Percentiles rank a stretch among this genome's conserved stretches.
Conservation (phyloP, 2,329 filamentous ascomycete genomes). For the Phyllosticta citribraziliensis region DNA sequence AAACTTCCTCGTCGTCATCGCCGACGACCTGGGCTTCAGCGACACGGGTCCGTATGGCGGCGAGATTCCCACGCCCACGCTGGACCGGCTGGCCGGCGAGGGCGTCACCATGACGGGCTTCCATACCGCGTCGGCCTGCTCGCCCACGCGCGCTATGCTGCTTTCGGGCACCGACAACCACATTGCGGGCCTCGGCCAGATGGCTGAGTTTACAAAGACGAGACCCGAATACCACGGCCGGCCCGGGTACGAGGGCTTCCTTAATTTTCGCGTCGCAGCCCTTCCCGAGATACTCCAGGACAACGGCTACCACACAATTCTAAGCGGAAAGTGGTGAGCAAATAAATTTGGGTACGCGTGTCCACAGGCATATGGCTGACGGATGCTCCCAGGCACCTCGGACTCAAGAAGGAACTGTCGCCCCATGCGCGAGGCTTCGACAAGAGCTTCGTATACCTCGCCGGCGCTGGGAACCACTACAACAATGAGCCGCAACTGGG, state of each 20-base stretch:
- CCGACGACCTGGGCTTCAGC: constrained; percentile 15
- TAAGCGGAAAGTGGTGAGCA: constrained; percentile 5
- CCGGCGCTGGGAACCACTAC: constrained; percentile 8
- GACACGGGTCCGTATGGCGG: constrained; percentile 11
- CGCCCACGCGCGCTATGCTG: constrained; percentile 13
- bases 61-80: constrained; percentile 11
- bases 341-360: rapidly evolving
- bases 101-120: constrained; percentile 9
- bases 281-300: constrained; percentile 8
- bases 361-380: not conserved
- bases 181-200: constrained; percentile 11
- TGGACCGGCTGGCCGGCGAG: constrained; percentile 9
- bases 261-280: constrained; percentile 7
- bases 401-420: constrained; percentile 7
- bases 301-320: constrained; percentile 3
- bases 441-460: constrained; percentile 4
- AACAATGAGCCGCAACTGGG: constrained; percentile 9
- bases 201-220: constrained; percentile 2
- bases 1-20: constrained; percentile 21
- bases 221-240: constrained; percentile 1
- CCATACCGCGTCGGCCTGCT: constrained; percentile 11
- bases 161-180: constrained; percentile 9
- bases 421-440: constrained; percentile 4
- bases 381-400: not conserved
- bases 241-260: constrained; percentile 8